These are phyloP conservation scores for Acacia confusa DNA, from an alignment of 306 rosid genomes.

Conservation along the genomic window DNA sequence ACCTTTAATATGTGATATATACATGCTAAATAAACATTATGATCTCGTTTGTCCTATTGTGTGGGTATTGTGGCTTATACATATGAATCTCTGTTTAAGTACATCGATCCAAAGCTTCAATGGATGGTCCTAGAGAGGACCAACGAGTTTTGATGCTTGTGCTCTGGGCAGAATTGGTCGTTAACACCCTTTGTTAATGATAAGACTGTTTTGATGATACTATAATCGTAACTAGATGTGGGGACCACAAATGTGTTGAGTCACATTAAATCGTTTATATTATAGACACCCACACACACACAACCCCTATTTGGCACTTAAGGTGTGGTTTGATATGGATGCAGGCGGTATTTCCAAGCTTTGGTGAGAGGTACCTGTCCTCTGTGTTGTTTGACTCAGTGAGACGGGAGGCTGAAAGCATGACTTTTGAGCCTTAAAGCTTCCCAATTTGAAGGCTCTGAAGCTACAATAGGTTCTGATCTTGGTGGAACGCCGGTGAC, in stretches of 20 bases:
- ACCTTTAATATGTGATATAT: background rate
- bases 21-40: background rate
- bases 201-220: background rate
- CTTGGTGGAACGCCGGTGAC: background rate
- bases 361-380: constrained; percentile 83
- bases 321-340: constrained; percentile 22
- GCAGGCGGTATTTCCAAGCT: constrained; percentile 84
- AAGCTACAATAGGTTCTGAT: background rate
- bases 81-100: background rate
- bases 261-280: background rate
- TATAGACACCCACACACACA: background rate
- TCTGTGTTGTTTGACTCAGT: constrained; percentile 75
- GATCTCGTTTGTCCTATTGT: background rate
- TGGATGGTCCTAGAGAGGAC: background rate
- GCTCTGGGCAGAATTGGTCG: background rate
- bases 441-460: constrained; percentile 11
- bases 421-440: constrained; percentile 64
- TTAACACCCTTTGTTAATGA: background rate
- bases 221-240: background rate
- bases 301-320: background rate
- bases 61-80: background rate
- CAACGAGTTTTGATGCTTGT: background rate
- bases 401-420: constrained; percentile 67
- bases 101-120: background rate
- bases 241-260: background rate